Evolutionary conservation across 345 rosid genomes (phyloP), one percentile per base, ranked within the genome.

Genomic region (Zanthoxylum bungeanum): DNA sequence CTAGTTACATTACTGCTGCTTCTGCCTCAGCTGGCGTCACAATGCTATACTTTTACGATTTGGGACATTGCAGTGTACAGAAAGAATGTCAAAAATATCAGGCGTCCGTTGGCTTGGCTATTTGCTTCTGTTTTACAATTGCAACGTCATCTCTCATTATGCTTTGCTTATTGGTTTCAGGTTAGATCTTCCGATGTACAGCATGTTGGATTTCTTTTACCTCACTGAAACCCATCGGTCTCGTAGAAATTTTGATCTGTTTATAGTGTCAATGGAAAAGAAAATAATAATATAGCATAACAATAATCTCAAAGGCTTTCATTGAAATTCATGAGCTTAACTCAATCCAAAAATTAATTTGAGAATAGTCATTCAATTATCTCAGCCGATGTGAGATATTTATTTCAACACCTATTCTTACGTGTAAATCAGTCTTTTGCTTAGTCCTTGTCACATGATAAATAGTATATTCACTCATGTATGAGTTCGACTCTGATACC

Each of bases 111-210:
- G n/a, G n/a, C n/a, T n/a, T n/a, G n/a, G n/a, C n/a, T n/a, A n/a
- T n/a, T n/a, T n/a, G n/a, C n/a, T n/a, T 87, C 78, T 90, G 98
- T 94, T 67, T 88, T 44, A 60, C 90, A 3, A 80, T 82, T 24
- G 79, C 90, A 39, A 76, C 76, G 58, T 90, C 98, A 27, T 87
- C 93, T 68, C 83, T 88, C 61, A 87, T 87, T 10, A 92, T 90
- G 81, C 89, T 92, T 58, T 90, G 98, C 93, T 75, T 90, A 76
- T 78, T 88, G 57, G 89, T 79, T 25, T 81, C 82, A 44, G 73
- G 83, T 73, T 87, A 85, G 82, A 77, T 44, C 7, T 7, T 12
- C 22, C 7, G 27, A 24, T 64, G 75, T 58, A 60, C 68, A 73
- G 58, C 52, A 44, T 36, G 12, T n/a, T 50, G 50, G 56, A 52